Evolutionary conservation across 192 early-diverging fungal species (phyloP).

Genomic region (Backusella australiensis): DNA sequence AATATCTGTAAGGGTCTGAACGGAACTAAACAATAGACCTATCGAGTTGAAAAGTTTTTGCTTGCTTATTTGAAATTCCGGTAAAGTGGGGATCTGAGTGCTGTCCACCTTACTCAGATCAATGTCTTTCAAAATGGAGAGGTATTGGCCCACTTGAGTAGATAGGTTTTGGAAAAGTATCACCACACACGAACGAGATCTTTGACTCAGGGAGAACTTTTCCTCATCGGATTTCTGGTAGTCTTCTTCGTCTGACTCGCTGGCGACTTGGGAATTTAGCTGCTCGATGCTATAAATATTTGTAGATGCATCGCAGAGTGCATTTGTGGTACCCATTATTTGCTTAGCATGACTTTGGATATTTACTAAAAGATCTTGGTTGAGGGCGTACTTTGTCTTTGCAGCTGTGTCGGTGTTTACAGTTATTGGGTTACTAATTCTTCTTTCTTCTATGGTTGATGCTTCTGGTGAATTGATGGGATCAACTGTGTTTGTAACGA

Average conservation of each 20-base stretch:
- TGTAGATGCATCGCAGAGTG: conserved; percentile 18
- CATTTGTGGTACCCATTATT: conserved; percentile 28
- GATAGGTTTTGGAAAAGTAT: conserved; percentile 20
- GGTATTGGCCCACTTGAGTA: conserved; percentile 26
- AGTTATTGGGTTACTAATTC: neutral
- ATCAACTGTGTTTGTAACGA: neutral
- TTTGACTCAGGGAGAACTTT: neutral
- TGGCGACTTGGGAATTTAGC: neutral
- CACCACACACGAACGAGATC: conserved; percentile 13
- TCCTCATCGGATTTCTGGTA: neutral
- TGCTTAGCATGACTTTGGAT: conserved; percentile 30
- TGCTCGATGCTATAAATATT: conserved; percentile 10
- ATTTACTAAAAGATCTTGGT: conserved; percentile 28
- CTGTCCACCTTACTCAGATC: conserved; percentile 15
- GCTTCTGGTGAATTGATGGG: neutral
- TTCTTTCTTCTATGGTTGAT: neutral
- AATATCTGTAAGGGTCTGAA: conserved; percentile 26
- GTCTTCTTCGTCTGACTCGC: neutral
- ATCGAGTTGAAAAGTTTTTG: conserved; percentile 34
- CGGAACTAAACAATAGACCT: conserved; percentile 27
- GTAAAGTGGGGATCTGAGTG: conserved; percentile 16
- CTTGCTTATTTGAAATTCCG: conserved; percentile 21
- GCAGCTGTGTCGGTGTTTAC: neutral
- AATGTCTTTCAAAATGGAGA: conserved; percentile 24
- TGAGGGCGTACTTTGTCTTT: conserved; percentile 26